Evolutionary conservation across 805 yeast genomes (phyloP).

Genomic region (Candida sanyiensis): DNA sequence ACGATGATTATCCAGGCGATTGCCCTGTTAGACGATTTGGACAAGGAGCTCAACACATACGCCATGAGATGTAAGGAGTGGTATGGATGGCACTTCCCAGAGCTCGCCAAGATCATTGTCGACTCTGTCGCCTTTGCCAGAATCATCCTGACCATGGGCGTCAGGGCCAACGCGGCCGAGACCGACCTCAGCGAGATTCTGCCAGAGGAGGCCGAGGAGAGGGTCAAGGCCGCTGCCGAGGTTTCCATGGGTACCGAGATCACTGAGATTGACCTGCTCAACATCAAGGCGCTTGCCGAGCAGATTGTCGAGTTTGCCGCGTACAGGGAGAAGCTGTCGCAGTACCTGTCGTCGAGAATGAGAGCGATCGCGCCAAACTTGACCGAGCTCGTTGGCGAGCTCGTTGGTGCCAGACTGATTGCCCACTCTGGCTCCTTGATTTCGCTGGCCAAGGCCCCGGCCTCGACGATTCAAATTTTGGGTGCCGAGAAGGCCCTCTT

Average conservation of each 20-base stretch:
- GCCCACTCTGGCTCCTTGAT: slow-evolving; percentile 95
- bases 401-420: slow-evolving; percentile 96
- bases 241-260: slow-evolving; percentile 99
- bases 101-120: slow-evolving; percentile 92
- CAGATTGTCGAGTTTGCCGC: slow-evolving; percentile 95
- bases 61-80: slow-evolving; percentile 99
- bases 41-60: slow-evolving; percentile 95
- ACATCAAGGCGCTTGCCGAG: slow-evolving; percentile 87
- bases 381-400: slow-evolving; percentile 93
- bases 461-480: slow-evolving; percentile 94
- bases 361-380: slow-evolving; percentile 98
- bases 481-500: slow-evolving; percentile 99
- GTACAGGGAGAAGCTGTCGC: slow-evolving; percentile 92
- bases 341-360: slow-evolving; percentile 91
- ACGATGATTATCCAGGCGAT: slow-evolving; percentile 99
- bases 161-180: slow-evolving; percentile 84
- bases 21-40: slow-evolving; percentile 92
- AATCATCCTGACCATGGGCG: slow-evolving; percentile 89
- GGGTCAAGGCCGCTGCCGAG: slow-evolving; percentile 94
- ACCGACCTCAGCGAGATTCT: slow-evolving; percentile 85
- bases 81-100: slow-evolving; percentile 99
- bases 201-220: slow-evolving; percentile 90
- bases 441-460: slow-evolving; percentile 96
- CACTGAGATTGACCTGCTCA: slow-evolving; percentile 81
- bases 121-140: slow-evolving; percentile 97